phyloP scores from a whole-genome alignment of 2,329 filamentous ascomycete species.

The Verruconis gallopava region DNA sequence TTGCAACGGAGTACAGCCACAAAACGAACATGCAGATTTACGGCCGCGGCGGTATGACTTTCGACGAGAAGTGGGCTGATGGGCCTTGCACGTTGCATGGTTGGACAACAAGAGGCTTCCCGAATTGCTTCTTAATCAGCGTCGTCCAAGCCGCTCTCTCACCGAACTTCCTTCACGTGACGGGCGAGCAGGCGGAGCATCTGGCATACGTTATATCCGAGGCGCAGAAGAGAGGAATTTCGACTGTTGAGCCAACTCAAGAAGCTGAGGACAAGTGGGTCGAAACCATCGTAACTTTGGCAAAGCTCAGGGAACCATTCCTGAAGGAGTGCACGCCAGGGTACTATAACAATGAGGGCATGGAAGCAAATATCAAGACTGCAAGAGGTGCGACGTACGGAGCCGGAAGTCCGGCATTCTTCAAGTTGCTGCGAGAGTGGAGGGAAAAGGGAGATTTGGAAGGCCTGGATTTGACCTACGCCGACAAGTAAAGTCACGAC shows the following conservation, averaged over 20 bases:
- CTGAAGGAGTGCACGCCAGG: constrained; percentile 39
- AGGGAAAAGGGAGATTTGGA: constrained; percentile 18
- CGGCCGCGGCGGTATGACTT: constrained; percentile 31
- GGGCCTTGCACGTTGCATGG: constrained; percentile 42
- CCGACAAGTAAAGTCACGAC: no score
- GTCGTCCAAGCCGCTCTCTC: not conserved
- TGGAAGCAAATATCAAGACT: not conserved
- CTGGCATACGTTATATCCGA: constrained; percentile 32
- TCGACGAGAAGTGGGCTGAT: constrained; percentile 34
- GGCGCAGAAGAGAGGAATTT: constrained; percentile 19
- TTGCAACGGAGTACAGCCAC: constrained; percentile 16
- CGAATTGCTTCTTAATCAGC: constrained; percentile 5
- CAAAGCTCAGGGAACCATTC: constrained; percentile 15
- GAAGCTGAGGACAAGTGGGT: constrained; percentile 15
- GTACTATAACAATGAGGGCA: constrained; percentile 38
- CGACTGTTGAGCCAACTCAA: constrained; percentile 31
- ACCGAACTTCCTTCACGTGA: constrained; percentile 5
- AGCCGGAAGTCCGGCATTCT: constrained; percentile 20
- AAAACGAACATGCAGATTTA: constrained; percentile 25
- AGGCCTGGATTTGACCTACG: constrained; percentile 18
- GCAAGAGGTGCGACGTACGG: constrained; percentile 20
- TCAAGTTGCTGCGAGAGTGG: constrained; percentile 22
- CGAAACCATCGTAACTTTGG: constrained; percentile 20
- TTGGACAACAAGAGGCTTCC: constrained; percentile 5
- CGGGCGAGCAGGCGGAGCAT: constrained; percentile 19